Evolutionary conservation across 805 yeast species (phyloP).

Genomic region (Starmerella floricola): DNA sequence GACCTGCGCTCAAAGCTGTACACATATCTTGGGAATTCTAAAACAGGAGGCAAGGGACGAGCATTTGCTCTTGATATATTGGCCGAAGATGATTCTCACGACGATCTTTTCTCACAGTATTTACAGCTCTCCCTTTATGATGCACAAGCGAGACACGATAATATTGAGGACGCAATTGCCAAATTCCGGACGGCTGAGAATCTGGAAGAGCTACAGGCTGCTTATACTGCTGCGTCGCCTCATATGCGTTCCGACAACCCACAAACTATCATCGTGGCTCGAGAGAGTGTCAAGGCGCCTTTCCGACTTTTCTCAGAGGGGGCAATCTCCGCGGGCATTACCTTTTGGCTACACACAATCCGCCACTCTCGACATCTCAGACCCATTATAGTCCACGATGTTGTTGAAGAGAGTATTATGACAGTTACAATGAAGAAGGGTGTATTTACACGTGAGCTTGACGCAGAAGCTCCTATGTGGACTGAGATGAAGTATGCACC

Average conservation of each 20-base stretch:
- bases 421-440: constrained; percentile 52
- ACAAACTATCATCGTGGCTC: constrained; percentile 17
- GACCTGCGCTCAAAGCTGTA: constrained; percentile 74
- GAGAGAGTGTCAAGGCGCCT: constrained; percentile 40
- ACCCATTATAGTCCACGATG: constrained; percentile 51
- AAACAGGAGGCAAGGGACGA: constrained; percentile 50
- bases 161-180: not conserved
- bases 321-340: constrained; percentile 51
- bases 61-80: constrained; percentile 73
- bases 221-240: constrained; percentile 6
- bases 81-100: constrained; percentile 36
- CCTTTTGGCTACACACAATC: constrained; percentile 71
- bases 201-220: constrained; percentile 5
- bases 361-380: constrained; percentile 52
- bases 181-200: not conserved
- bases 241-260: constrained; percentile 1
- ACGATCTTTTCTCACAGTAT: constrained; percentile 17
- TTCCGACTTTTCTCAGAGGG: constrained; percentile 50
- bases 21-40: constrained; percentile 41
- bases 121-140: constrained; percentile 12
- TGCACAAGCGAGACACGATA: not conserved
- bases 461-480: constrained; percentile 48
- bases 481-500: constrained; percentile 82
- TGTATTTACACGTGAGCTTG: constrained; percentile 45
- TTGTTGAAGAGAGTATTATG: constrained; percentile 55